Evolutionary conservation across 495 filamentous ascomycete species (phyloP).

Genomic region (Penicillium nucicola): DNA sequence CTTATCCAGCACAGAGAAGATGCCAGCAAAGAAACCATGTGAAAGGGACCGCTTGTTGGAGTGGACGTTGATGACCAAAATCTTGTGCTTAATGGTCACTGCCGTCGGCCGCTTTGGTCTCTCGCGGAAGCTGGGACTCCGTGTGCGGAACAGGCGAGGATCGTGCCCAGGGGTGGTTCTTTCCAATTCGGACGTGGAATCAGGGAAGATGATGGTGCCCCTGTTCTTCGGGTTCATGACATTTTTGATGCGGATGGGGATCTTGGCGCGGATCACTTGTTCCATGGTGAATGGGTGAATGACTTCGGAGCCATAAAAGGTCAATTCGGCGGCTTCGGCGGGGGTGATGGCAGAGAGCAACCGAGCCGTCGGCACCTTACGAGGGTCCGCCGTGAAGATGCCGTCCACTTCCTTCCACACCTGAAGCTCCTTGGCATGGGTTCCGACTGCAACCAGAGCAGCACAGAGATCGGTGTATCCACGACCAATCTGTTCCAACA

Average conservation of each 20-base stretch:
- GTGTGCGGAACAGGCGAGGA: slow-evolving; percentile 43
- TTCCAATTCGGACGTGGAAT: slow-evolving; percentile 45
- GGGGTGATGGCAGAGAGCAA: slow-evolving; percentile 77
- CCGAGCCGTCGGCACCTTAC: slow-evolving; percentile 80
- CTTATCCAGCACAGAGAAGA: slow-evolving; percentile 81
- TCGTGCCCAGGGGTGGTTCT: slow-evolving; percentile 45
- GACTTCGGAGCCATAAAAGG: slow-evolving; percentile 91
- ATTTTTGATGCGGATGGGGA: slow-evolving; percentile 97
- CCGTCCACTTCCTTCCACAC: slow-evolving; percentile 94
- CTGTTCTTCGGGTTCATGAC: slow-evolving; percentile 88
- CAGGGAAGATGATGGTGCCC: slow-evolving; percentile 79
- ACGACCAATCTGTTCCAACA: slow-evolving; percentile 76
- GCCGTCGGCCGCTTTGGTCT: slow-evolving; percentile 77
- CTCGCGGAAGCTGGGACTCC: slow-evolving; percentile 45
- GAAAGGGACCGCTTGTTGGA: slow-evolving; percentile 85
- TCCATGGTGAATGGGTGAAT: slow-evolving; percentile 99
- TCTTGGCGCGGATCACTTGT: slow-evolving; percentile 88
- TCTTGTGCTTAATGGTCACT: slow-evolving; percentile 92
- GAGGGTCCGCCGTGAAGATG: slow-evolving; percentile 84
- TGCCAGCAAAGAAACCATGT: slow-evolving; percentile 87
- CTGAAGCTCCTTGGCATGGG: slow-evolving; percentile 76
- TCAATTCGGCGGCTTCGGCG: slow-evolving; percentile 84
- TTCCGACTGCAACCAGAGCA: slow-evolving; percentile 74
- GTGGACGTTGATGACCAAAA: slow-evolving; percentile 91
- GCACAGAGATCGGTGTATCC: slow-evolving; percentile 91